Percentiles rank a stretch among this genome's conserved stretches.
Evolutionary conservation across 2,329 filamentous ascomycete genomes (phyloP).

Genomic region (Penicillium expansum): DNA sequence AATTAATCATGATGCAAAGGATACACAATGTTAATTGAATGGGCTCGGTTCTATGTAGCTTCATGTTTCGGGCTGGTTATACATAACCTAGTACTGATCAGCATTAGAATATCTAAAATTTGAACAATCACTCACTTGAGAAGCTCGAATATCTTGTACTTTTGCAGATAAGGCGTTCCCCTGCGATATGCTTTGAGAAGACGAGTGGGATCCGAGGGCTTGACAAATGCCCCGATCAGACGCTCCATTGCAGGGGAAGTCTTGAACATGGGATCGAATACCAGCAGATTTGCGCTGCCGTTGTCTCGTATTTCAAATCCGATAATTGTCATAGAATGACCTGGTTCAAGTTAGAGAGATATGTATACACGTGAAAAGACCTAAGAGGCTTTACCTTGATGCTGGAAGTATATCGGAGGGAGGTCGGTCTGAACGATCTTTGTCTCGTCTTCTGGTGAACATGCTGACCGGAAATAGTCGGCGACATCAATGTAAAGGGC

Average conservation of each 20-base stretch:
- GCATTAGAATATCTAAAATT: background rate
- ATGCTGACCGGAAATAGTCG: constrained; percentile 65
- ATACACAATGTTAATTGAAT: background rate
- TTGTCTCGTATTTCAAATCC: constrained; percentile 70
- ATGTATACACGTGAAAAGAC: background rate
- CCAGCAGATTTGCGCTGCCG: constrained; percentile 67
- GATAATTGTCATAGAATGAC: constrained; percentile 87
- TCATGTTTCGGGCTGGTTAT: background rate
- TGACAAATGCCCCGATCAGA: constrained; percentile 49
- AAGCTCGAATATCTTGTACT: constrained; percentile 75
- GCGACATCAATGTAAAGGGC: constrained; percentile 67
- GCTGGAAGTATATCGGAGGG: constrained; percentile 87
- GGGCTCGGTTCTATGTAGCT: background rate
- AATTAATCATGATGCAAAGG: background rate
- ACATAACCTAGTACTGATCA: constrained; percentile 10
- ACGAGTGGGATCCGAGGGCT: constrained; percentile 48
- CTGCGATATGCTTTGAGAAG: constrained; percentile 72
- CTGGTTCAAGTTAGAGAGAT: constrained; percentile 38
- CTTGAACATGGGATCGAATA: constrained; percentile 83
- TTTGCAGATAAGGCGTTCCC: constrained; percentile 63
- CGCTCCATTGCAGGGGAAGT: constrained; percentile 63
- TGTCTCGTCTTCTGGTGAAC: constrained; percentile 45
- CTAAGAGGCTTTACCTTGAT: constrained; percentile 55
- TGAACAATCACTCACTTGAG: constrained; percentile 55
- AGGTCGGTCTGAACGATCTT: constrained; percentile 70